Base-by-base conservation (phyloP, 2,329 filamentous ascomycete genomes). In the Volutella citrinella region DNA sequence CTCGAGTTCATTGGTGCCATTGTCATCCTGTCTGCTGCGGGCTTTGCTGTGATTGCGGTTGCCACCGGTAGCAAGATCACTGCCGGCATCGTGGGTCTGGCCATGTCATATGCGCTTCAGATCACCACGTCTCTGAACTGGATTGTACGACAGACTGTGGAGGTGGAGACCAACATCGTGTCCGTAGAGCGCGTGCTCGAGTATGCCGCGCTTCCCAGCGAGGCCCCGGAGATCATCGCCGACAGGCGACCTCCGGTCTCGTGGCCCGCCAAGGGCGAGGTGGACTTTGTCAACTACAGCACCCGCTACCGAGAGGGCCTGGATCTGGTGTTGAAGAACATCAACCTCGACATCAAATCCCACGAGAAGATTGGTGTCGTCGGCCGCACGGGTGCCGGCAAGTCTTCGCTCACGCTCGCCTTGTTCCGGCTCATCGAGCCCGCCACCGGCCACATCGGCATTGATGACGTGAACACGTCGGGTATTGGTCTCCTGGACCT, bases 161-260 rank as follows among this genome's bases (percentile, higher is more conserved):
- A 98, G 64, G 93, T 98, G n/a, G 94, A 98, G 72, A 97, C 91
- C n/a, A 98, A 98, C 64, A 98, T 98, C 55, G 91, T 98, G 27
- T 95, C 91, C 9, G 93, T 98, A 22, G 93, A 98, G 73, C 85
- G 93, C 56, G 90, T 98, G 29, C 80, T 98, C 30, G 94, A 98
- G 64, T 98, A 98, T 65, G 87, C 91, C 38, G 76, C 78, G 31
- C 75, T 98, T 44, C 90, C 91, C 17, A 93, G 85, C 61, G 93
- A 98, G 68, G 91, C 93, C 31, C 88, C 90, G 7, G 93, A 98
- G 60, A 87, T 97, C 47, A 85, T 97, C 51, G 84, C 87, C 55
- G 84, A 87, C 63, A 84, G 86, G 58, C 76, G 91, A 30, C 91
- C 93, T 24, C 82, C 88, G 9, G 87, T 88, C 44, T 86, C 87